Percentiles rank a stretch among this genome's conserved stretches.
These are phyloP conservation scores for Nicotiana otophora DNA, from an alignment of 257 asterid species.

Conservation along the genomic window DNA sequence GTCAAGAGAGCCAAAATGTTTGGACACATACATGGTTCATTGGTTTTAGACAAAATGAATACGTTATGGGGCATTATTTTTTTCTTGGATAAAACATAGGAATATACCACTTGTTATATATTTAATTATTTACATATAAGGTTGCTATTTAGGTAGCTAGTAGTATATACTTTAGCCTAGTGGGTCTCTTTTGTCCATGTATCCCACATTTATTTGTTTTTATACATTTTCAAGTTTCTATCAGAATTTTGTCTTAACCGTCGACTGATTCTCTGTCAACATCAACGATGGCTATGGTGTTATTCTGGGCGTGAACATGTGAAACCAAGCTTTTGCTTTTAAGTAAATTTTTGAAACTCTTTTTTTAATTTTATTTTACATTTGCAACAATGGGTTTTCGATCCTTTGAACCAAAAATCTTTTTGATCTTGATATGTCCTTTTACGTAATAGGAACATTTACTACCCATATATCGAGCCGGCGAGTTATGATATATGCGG, in stretches of 20 bases:
- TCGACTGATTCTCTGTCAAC: background rate
- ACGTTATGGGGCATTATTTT: background rate
- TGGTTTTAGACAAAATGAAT: slow-evolving; percentile 1
- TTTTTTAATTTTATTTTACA: too few species aligned
- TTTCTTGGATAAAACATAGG: background rate
- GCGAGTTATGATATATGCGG: too few species aligned
- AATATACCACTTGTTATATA: background rate
- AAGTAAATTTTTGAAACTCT: too few species aligned
- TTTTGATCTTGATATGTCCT: too few species aligned
- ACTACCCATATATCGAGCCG: background rate
- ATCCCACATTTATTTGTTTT: background rate
- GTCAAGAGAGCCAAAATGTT: background rate
- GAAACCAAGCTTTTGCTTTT: too few species aligned
- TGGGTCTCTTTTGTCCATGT: background rate
- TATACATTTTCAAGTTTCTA: background rate
- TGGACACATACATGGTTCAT: background rate
- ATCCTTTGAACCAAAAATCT: too few species aligned
- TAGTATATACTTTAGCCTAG: background rate
- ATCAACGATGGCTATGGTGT: background rate
- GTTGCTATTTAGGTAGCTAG: background rate
- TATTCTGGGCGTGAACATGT: too few species aligned
- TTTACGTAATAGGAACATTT: background rate
- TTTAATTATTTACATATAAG: background rate
- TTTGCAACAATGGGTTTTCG: background rate
- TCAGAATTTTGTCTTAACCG: background rate